Conservation (phyloP, 2,329 filamentous ascomycete species). For the Daldinia sp. region DNA sequence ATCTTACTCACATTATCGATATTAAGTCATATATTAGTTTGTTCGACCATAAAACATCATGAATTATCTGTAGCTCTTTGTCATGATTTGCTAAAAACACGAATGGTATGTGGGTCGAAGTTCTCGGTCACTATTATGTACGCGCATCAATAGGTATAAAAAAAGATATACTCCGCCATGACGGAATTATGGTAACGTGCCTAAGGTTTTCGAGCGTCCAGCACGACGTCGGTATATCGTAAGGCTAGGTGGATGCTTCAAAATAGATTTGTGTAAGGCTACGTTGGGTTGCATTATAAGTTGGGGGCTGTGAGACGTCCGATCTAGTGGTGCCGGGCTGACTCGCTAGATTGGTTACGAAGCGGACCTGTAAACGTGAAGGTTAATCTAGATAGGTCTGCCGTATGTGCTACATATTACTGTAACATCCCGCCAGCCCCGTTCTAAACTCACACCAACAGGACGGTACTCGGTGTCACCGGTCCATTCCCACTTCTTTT, state of each 20-base stretch:
- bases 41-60: neutral
- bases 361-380: conserved; percentile 15
- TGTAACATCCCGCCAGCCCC: conserved; percentile 31
- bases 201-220: conserved; percentile 3
- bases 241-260: conserved; percentile 26
- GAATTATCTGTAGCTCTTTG: conserved; percentile 10
- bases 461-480: conserved; percentile 17
- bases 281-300: conserved; percentile 26
- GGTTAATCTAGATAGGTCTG: conserved; percentile 17
- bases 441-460: conserved; percentile 22
- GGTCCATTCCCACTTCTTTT: conserved; percentile 5
- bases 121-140: conserved; percentile 2
- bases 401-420: conserved; percentile 26
- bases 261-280: conserved; percentile 17
- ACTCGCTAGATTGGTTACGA: conserved; percentile 21
- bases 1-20: neutral
- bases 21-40: neutral
- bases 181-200: conserved; percentile 2
- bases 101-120: neutral
- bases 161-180: neutral
- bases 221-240: conserved; percentile 7
- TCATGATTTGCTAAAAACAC: conserved; percentile 20
- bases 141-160: conserved; percentile 6
- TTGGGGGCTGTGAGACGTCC: conserved; percentile 22
- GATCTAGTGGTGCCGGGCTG: conserved; percentile 25